Conservation (phyloP, 345 rosid genomes). For the Lepidium sativum region DNA sequence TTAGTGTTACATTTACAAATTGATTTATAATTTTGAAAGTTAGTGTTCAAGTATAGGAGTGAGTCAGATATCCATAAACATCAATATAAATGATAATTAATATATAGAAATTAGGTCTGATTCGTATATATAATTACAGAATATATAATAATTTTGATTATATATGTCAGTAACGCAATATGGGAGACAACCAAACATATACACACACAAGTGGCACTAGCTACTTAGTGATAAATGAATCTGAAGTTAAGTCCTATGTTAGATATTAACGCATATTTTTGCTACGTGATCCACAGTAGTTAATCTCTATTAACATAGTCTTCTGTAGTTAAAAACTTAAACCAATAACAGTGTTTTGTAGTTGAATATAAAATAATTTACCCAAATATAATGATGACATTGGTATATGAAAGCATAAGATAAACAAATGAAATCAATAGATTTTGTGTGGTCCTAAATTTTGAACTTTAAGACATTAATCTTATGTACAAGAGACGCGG, state of each 20-base stretch:
- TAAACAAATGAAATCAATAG: background rate
- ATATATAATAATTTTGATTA: background rate
- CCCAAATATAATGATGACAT: background rate
- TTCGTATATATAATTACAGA: background rate
- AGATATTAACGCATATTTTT: background rate
- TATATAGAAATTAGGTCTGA: slow-evolving; percentile 23
- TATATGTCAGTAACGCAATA: slow-evolving; percentile 3
- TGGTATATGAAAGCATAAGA: background rate
- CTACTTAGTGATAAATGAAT: slow-evolving; percentile 14
- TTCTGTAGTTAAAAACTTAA: background rate
- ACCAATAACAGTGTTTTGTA: background rate
- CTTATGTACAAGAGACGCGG: slow-evolving; percentile 16
- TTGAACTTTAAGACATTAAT: slow-evolving; percentile 4
- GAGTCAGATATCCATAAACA: slow-evolving; percentile 30
- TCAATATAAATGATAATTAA: slow-evolving; percentile 24
- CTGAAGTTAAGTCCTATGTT: slow-evolving; percentile 2
- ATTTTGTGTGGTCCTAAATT: slow-evolving; percentile 5
- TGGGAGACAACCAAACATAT: slow-evolving; percentile 25
- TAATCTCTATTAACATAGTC: background rate
- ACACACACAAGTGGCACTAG: slow-evolving; percentile 13
- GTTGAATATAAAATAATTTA: background rate
- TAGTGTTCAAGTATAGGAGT: slow-evolving; percentile 11
- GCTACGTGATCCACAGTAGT: background rate
- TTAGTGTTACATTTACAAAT: background rate
- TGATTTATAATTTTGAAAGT: background rate